Evolutionary conservation across 495 filamentous ascomycete species (phyloP).

Genomic region (Penicillium crystallinum): DNA sequence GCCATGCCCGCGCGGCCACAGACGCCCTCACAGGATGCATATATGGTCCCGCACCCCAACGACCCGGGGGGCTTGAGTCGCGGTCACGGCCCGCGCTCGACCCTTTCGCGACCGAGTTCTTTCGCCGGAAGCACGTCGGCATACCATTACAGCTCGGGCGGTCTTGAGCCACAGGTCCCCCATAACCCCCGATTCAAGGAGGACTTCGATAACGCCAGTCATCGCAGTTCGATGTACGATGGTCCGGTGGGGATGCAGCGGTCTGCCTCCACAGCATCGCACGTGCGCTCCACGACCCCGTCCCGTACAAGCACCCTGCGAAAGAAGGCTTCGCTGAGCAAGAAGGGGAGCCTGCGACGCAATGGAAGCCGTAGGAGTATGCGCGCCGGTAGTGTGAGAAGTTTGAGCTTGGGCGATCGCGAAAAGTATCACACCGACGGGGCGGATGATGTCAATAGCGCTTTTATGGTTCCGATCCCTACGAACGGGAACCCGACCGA

Average conservation of each 20-base stretch:
- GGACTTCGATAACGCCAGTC: conserved; percentile 64
- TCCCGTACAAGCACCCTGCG: conserved; percentile 75
- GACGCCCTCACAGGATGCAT: conserved; percentile 41
- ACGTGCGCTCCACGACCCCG: conserved; percentile 46
- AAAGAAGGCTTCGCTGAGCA: conserved; percentile 75
- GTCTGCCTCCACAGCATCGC: conserved; percentile 50
- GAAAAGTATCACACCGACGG: conserved; percentile 53
- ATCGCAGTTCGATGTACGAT: conserved; percentile 57
- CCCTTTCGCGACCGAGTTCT: conserved; percentile 37
- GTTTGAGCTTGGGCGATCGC: conserved; percentile 58
- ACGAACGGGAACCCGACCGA: conserved; percentile 86
- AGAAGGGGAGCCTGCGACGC: conserved; percentile 69
- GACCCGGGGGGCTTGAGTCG: conserved; percentile 27
- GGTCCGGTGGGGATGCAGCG: conserved; percentile 40
- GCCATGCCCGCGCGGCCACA: conserved; percentile 41
- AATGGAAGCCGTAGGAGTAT: conserved; percentile 70
- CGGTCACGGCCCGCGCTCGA: conserved; percentile 26
- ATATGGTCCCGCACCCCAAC: conserved; percentile 28
- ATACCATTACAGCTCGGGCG: conserved; percentile 38
- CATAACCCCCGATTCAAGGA: conserved; percentile 58
- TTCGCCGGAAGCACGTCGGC: conserved; percentile 31
- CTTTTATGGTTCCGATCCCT: conserved; percentile 83
- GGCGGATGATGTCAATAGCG: conserved; percentile 70
- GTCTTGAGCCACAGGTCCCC: conserved; percentile 37
- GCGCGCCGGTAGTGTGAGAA: conserved; percentile 76